These are phyloP conservation scores for Triticum timopheevii DNA, from an alignment of 176 grass and related monocot species.

Conservation along the genomic window DNA sequence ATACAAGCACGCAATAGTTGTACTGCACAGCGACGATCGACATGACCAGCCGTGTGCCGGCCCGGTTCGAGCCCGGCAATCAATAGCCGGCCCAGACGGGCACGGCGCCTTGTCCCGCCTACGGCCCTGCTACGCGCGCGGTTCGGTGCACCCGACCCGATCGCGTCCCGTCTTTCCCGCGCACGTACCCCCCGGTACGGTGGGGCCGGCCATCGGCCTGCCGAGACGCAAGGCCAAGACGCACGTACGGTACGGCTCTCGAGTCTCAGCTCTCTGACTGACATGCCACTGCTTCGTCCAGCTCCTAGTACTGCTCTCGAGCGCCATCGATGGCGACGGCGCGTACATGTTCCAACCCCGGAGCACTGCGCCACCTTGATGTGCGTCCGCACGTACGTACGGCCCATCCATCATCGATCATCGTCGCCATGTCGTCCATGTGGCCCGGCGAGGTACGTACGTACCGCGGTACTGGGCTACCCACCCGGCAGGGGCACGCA, in stretches of 20 bases:
- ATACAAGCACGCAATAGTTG: not conserved
- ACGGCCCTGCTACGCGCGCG: not conserved
- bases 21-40: not conserved
- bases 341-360: conserved; percentile 24
- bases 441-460: conserved; percentile 30
- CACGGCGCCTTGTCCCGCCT: not conserved
- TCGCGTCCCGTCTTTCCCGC: not conserved
- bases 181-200: not conserved
- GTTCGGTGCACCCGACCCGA: conserved; percentile 7
- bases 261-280: not conserved
- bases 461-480: not conserved
- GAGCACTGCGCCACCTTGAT: not conserved
- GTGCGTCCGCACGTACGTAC: not conserved
- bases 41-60: conserved; percentile 2
- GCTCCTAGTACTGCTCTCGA: not conserved
- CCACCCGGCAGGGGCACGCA: not conserved
- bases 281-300: not conserved
- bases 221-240: not conserved
- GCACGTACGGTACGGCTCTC: not conserved
- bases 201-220: not conserved
- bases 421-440: not conserved
- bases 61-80: not conserved
- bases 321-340: conserved; percentile 14
- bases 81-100: not conserved
- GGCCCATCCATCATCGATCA: not conserved